Evolutionary conservation across 2,329 filamentous ascomycete species (phyloP), one percentile per base, ranked within the genome.

Genomic region (Botrytis cinerea): DNA sequence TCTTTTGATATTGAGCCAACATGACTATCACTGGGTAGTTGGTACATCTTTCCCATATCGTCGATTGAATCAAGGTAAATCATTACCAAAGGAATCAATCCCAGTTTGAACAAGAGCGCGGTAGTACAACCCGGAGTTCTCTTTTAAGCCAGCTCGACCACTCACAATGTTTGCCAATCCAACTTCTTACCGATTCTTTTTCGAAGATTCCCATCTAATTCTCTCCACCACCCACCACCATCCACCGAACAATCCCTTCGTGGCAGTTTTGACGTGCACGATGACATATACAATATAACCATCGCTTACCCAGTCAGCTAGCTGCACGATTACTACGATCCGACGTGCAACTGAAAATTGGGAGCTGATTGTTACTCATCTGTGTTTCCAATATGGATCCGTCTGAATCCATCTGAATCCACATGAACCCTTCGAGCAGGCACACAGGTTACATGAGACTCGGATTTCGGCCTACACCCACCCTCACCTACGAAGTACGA

Each of bases 231-330:
- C 28, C n/a, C 18, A 68, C 54, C 40, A 38, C 48, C 59, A 38
- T 16, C 35, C 57, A 35, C 32, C 35, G 38, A 51, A 70, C 28
- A 25, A 70, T 70, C 45, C 67, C 48, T 70, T 70, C 51, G 67
- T 70, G 67, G 67, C 67, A 59, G 9, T 54, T 59, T 28, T 35
- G 40, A 22, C n/a, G 51, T 35, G 51, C 67, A 70, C 67, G 51
- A 70, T 70, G 67, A 70, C 67, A 70, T 70, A 57, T 70, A 12
- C 35, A 20, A 40, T 38, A 40, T n/a, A 18, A 16, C n/a, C 18
- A 48, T 66, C 18, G 62, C 32, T 63, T 35, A 22, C 45, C 51
- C n/a, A 57, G 68, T 32, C n/a, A 57, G 40, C 48, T 54, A n/a
- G 48, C 28, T 35, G 57, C 32, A 43, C 51, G 40, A 43, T 45